Base-by-base conservation (phyloP, 768 basidiomycete genomes). In the Tylopilus sp. region DNA sequence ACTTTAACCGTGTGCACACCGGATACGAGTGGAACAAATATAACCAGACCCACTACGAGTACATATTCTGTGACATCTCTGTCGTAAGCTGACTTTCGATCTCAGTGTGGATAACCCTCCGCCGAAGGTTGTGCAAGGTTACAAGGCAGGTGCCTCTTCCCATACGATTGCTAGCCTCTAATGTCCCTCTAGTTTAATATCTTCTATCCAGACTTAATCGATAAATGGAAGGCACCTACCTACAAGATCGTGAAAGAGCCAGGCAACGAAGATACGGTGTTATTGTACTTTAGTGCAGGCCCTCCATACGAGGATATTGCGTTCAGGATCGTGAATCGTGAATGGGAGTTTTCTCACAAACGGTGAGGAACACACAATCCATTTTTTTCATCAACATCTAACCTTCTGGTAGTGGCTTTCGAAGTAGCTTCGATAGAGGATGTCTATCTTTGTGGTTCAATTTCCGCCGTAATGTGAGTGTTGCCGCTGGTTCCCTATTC, bases 21-120 rank as follows among this genome's bases (percentile, higher is more conserved):
- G 97, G 97, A 25, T 99, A 96, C 67, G 97, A 99, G 69, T 99
- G 97, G 97, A 98, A 96, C 78, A 98, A 98, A 76, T 99, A 98
- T 72, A 98, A 98, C 70, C 96, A 98, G 70, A 98, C 97, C 4
- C 97, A 98, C 74, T 99, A 98, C 71, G 97, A 98, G 92, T 96
- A 75, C 58, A 21, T 14, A 21, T 21, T 53, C 12, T 19, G 13
- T 41, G 45, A 36, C 19, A 28, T 31, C n/a, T 28, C 19, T 38
- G 29, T 48, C 14, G 41, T 53, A 50, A 36, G 41, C 36, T 63
- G 22, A 48, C 54, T 40, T 56, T 54, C 70, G 13, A 22, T 49
- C 45, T 53, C 45, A 96, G 94, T 67, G 90, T 92, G 61, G 97
- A 98, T 66, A 99, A 99, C 68, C 97, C 97, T 41, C 97, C 97